Evolutionary conservation across 768 basidiomycete genomes (phyloP), one percentile per base, ranked within the genome.

Genomic region (Boletales sp.): DNA sequence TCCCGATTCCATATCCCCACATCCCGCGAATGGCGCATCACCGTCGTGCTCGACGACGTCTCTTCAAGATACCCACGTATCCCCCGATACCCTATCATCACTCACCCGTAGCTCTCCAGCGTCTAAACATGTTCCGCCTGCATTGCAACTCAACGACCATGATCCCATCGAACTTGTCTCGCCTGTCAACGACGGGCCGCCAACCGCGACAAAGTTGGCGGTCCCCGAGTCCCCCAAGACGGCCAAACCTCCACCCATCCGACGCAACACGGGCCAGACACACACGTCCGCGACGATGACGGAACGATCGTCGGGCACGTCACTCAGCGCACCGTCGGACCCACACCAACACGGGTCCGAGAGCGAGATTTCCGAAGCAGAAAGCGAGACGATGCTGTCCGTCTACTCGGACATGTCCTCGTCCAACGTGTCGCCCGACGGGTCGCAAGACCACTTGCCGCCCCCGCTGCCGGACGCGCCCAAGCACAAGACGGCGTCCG

Each of bases 201-300:
- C 45, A 24, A 68, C 72, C 2, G 77, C 72, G 34, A 72, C 68
- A 13, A 74, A 74, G 0, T 57, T 77, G 24, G 70, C 75, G 1
- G 79, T 85, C 43, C 83, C 83, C 21, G 56, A 52, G 29, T 54
- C 61, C n/a, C 45, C 54, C 4, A 41, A 57, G 40, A 57, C 63
- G 15, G 52, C 61, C 18, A 56, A 50, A 17, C 59, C 63, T 44
- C 19, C 34, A 21, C 32, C 52, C 27, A 44, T 52, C 4, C 29
- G 64, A 48, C 43, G 52, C 34, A 32, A 46, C 49, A 50, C 49
- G 5, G 4, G 47, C 13, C 19, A 37, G 32, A 59, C 62, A 13
- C 59, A 48, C 8, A 19, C 18, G 3, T 53, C 56, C 15, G 32
- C 31, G 15, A 21, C 30, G 6, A 27, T 30, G 5, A 50, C 55